Evolutionary conservation across 129 eudicot genomes (phyloP), one percentile per base, ranked within the genome.

Genomic region (Artemisia tridentata): DNA sequence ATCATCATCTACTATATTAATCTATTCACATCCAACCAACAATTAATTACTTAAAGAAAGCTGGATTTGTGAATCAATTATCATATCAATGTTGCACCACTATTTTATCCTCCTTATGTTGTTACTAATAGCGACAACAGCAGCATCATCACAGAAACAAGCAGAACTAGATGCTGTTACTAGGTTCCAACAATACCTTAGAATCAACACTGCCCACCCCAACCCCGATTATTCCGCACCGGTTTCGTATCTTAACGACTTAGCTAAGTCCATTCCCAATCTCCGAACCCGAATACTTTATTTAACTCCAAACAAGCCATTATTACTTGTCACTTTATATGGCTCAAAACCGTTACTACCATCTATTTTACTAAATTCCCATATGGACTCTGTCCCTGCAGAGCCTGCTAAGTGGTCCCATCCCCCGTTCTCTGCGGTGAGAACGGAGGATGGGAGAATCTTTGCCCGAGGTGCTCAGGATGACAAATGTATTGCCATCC

Each of bases 321-420:
- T 89, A 50, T 86, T 92, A 60, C 78, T 92, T 13, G 64, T 92
- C 69, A 85, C 98, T 4, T 72, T 80, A 71, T 85, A 83, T 6
- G 96, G 96, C 34, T 81, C 85, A 21, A 68, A 87, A 55, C 95
- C 92, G 16, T 51, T 80, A 0, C 88, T 92, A 63, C 88, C 90
- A 8, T 80, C 98, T 29, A 52, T 92, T 72, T 85, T 92, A 38
- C 34, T 92, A 81, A 89, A 89, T 75, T 92, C 98, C 75, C 98
- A 92, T 77, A 76, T 92, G 11, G 98, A 92, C 17, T 92, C 96
- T 5, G 96, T 92, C 88, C 98, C 98, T 20, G 95, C 92, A 45
- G 98, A 92, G 63, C 87, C 96, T 45, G 31, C 71, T 16, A 87
- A 87, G 63, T 89, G 95, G 96, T 7, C 27, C 41, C 88, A 89